phyloP scores from a whole-genome alignment of 495 filamentous ascomycete species.

The Neurospora cerealis region DNA sequence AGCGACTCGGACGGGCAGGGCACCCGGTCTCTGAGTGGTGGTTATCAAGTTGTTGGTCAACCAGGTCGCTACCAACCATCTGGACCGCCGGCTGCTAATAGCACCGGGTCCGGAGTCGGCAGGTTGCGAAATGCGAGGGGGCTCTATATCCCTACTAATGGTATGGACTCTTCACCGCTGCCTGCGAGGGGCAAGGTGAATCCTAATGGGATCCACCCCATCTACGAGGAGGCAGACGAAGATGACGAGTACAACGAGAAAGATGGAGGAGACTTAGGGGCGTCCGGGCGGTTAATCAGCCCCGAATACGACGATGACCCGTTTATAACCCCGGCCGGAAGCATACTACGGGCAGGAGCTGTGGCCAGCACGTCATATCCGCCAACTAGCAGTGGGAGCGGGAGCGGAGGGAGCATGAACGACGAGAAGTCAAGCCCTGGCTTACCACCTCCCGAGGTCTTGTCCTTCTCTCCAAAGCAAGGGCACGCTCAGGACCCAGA shows the following conservation, averaged over 20 bases:
- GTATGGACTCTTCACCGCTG: constrained; percentile 12
- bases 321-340: constrained; percentile 28
- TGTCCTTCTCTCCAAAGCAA: constrained; percentile 12
- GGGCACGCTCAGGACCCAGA: constrained; percentile 34
- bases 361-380: not conserved
- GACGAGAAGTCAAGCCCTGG: not conserved
- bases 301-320: constrained; percentile 27
- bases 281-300: constrained; percentile 9
- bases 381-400: constrained; percentile 1
- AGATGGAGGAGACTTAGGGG: constrained; percentile 3
- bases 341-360: not conserved
- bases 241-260: constrained; percentile 55
- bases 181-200: not conserved
- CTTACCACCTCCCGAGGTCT: constrained; percentile 8
- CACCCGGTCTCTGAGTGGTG: constrained; percentile 18
- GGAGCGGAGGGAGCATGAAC: not conserved
- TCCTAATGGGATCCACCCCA: constrained; percentile 39
- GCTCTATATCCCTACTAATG: constrained; percentile 20
- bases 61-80: not conserved
- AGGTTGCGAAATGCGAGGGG: constrained; percentile 15
- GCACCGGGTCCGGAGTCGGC: not conserved
- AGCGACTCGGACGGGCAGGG: constrained; percentile 30
- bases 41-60: not conserved
- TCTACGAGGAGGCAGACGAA: constrained; percentile 53
- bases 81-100: not conserved